phyloP scores from a whole-genome alignment of 192 early-diverging fungal genomes.

The Mortierella hygrophila region DNA sequence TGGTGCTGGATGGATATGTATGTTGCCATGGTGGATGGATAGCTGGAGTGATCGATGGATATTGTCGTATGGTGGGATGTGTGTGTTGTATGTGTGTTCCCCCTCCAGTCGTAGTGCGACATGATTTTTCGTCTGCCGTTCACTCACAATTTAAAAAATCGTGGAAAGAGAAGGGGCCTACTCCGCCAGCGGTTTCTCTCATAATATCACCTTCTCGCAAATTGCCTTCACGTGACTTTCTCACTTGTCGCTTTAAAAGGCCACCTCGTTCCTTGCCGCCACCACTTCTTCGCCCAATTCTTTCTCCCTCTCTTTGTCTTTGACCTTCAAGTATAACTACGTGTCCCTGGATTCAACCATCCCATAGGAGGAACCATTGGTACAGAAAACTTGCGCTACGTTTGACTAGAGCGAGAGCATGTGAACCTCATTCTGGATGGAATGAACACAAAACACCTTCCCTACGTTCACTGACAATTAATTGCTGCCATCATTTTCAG shows the following conservation, averaged over 20 bases:
- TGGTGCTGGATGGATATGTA: background rate
- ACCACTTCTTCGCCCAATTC: background rate
- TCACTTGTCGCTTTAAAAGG: background rate
- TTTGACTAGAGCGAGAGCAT: background rate
- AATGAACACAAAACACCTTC: background rate
- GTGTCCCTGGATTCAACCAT: background rate
- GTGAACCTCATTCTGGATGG: background rate
- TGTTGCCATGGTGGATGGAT: slow-evolving; percentile 3
- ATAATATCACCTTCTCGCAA: background rate
- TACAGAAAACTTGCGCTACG: background rate
- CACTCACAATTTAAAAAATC: slow-evolving; percentile 12
- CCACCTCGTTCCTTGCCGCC: background rate
- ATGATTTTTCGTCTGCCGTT: slow-evolving; percentile 2
- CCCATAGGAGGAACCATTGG: background rate
- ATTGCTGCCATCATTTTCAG: background rate
- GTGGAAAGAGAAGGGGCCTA: slow-evolving; percentile 10
- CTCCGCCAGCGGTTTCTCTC: background rate
- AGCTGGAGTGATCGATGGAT: slow-evolving; percentile 1
- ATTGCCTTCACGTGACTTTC: background rate
- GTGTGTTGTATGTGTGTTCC: background rate
- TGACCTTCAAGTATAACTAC: background rate
- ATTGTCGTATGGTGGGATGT: background rate
- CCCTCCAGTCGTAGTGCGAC: background rate
- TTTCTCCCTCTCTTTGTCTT: background rate
- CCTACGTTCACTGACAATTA: background rate